Conservation (phyloP, 257 asterid genomes). For the Solanum chiquidenum region DNA sequence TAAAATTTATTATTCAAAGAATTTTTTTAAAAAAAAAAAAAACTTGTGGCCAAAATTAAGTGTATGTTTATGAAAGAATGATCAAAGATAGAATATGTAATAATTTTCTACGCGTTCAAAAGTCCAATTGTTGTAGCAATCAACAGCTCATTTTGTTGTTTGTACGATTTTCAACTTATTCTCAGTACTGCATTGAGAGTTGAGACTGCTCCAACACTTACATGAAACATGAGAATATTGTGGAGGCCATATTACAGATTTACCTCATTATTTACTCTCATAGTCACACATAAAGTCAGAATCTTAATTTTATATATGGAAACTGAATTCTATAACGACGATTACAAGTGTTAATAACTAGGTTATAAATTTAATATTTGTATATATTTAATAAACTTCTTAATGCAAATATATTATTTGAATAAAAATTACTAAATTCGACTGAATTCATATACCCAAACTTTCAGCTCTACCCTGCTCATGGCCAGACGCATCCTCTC, state of each 20-base stretch:
- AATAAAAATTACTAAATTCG: background rate
- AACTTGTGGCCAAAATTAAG: background rate
- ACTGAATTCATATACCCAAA: accelerated
- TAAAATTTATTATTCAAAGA: background rate
- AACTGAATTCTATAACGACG: accelerated
- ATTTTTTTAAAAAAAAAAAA: background rate
- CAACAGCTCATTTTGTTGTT: constrained; percentile 8
- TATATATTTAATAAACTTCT: background rate
- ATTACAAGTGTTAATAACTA: background rate
- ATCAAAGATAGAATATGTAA: background rate
- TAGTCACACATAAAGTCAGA: too few relatives aligned
- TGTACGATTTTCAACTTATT: background rate
- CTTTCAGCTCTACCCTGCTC: background rate
- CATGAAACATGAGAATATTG: background rate
- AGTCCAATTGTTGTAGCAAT: constrained; percentile 1
- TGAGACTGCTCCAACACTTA: background rate
- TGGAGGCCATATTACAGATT: background rate
- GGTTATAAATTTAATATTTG: background rate
- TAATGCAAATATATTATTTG: accelerated
- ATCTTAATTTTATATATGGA: too few relatives aligned
- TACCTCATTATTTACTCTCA: background rate
- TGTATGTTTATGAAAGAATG: background rate
- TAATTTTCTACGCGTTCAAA: background rate
- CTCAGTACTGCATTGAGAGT: background rate
- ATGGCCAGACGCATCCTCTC: background rate